Percentiles rank a stretch among this genome's conserved stretches.
These are phyloP conservation scores for Aspergillus spinulosporus DNA, from an alignment of 2,329 filamentous ascomycete genomes.

Conservation along the genomic window DNA sequence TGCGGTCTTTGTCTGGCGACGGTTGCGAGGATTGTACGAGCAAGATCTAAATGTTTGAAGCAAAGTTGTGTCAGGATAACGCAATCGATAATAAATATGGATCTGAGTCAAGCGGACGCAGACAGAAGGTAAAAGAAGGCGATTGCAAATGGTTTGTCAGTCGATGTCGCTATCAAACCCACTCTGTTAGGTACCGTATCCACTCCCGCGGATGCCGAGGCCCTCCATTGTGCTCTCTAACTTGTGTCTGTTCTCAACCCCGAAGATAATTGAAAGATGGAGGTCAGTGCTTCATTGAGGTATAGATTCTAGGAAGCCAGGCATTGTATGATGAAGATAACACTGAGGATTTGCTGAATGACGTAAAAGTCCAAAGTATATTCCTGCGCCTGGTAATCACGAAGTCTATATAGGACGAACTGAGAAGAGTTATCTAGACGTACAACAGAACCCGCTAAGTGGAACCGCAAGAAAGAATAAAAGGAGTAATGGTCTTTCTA, in stretches of 20 bases:
- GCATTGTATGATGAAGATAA: no score
- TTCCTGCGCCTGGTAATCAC: not conserved
- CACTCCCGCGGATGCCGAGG: constrained; percentile 14
- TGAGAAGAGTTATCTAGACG: constrained; percentile 5
- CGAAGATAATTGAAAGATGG: not conserved
- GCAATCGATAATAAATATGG: not conserved
- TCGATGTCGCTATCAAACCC: constrained; percentile 11
- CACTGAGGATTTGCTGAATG: not conserved
- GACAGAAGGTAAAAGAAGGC: constrained; percentile 11
- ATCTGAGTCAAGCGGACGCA: not conserved
- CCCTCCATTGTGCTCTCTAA: not conserved
- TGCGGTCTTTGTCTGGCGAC: not conserved
- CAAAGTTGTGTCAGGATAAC: not conserved
- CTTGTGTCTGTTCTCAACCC: not conserved
- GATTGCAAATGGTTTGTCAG: constrained; percentile 26
- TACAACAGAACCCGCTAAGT: constrained; percentile 5
- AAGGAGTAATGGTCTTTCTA: no score
- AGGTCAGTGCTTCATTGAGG: not conserved
- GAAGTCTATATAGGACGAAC: constrained; percentile 7
- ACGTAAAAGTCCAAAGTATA: not conserved
- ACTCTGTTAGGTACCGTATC: not conserved
- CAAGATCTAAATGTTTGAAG: not conserved
- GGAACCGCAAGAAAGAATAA: not conserved
- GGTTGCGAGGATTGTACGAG: not conserved
- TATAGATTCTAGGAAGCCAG: not conserved